phyloP scores from a whole-genome alignment of 106 monocot species.

The Cymbidium sinense region DNA sequence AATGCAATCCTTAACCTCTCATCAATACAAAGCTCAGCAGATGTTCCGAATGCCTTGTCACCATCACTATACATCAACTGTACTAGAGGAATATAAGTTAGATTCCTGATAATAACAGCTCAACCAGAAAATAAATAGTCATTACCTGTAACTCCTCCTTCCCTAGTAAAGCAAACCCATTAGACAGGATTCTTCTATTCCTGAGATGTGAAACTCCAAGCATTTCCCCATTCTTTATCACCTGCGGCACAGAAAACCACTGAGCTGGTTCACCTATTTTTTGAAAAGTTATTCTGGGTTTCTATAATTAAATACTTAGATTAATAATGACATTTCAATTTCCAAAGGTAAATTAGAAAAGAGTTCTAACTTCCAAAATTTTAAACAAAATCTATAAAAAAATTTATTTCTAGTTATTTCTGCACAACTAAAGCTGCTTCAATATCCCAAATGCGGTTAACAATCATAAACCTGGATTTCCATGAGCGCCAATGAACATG shows the following conservation, averaged over 20 bases:
- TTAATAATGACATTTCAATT: neutral
- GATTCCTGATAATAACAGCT: conserved; percentile 2
- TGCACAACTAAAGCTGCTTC: neutral
- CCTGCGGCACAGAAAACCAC: conserved; percentile 32
- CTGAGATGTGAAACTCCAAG: conserved; percentile 99
- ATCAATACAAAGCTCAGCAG: conserved; percentile 82
- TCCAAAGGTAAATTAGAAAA: neutral
- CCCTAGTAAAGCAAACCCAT: conserved; percentile 79
- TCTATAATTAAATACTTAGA: neutral
- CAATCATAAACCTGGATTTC: neutral
- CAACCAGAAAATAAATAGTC: neutral
- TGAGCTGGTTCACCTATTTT: neutral
- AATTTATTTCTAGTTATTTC: neutral
- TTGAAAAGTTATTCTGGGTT: neutral
- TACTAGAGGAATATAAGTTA: conserved; percentile 11
- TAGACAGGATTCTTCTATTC: conserved; percentile 92
- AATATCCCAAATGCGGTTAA: neutral
- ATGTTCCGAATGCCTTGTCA: conserved; percentile 96
- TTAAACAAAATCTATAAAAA: neutral
- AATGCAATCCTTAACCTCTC: conserved; percentile 93
- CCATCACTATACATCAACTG: conserved; percentile 99
- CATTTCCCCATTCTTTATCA: conserved; percentile 99
- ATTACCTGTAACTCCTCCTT: conserved; percentile 75
- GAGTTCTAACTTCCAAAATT: neutral
- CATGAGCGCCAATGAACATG: neutral